Conservation (phyloP, 441 rosid genomes). For the Viola pubescens region DNA sequence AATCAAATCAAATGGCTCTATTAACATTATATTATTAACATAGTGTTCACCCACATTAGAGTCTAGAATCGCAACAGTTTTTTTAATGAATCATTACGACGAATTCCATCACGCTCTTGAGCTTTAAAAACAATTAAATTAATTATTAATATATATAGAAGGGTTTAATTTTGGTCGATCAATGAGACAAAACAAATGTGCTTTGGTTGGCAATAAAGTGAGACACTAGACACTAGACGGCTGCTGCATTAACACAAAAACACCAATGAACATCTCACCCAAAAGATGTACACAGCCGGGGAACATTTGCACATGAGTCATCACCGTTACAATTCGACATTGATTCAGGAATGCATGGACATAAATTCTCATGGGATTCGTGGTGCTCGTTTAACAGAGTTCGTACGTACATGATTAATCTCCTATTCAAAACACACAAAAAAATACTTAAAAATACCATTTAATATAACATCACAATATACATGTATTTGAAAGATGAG, state of each 20-base stretch:
- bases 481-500: too few relatives aligned
- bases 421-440: too few relatives aligned
- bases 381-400: too few relatives aligned
- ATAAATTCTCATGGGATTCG: too few relatives aligned
- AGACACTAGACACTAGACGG: slow-evolving; percentile 26
- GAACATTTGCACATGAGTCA: slow-evolving; percentile 25
- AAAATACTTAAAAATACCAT: too few relatives aligned
- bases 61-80: slow-evolving; percentile 20
- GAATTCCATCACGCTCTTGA: slow-evolving; percentile 19
- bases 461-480: too few relatives aligned
- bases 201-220: slow-evolving; percentile 28
- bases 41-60: too few relatives aligned
- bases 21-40: slow-evolving; percentile 16
- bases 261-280: slow-evolving; percentile 25
- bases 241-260: slow-evolving; percentile 12
- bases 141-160: slow-evolving; percentile 1
- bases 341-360: too few relatives aligned
- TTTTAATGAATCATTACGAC: slow-evolving; percentile 12
- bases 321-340: too few relatives aligned
- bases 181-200: slow-evolving; percentile 42
- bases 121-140: not conserved
- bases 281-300: slow-evolving; percentile 10
- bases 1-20: slow-evolving; percentile 1
- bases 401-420: too few relatives aligned
- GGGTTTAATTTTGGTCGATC: slow-evolving; percentile 23